Percentiles rank a stretch among this genome's conserved stretches.
Evolutionary conservation across 768 basidiomycete species (phyloP).

Genomic region (Rhodotorula toruloides): DNA sequence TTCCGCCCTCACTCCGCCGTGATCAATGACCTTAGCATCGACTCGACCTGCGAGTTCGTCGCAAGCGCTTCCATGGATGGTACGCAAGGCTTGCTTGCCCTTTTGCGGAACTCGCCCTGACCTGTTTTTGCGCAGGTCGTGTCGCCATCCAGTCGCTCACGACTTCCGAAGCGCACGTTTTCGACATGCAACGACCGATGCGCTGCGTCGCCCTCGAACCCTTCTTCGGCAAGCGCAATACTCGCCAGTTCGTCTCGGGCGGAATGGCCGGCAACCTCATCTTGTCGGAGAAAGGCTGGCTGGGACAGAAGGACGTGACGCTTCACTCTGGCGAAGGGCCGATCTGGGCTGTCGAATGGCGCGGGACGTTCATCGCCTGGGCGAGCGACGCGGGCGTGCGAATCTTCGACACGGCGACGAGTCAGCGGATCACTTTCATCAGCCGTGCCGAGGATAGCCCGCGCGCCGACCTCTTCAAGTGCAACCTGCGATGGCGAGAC

Average conservation of each 20-base stretch:
- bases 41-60: constrained; percentile 78
- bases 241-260: constrained; percentile 79
- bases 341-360: constrained; percentile 87
- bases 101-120: neutral
- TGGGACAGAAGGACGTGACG: constrained; percentile 84
- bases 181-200: constrained; percentile 88
- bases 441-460: constrained; percentile 77
- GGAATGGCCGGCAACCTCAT: constrained; percentile 82
- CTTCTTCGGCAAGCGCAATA: constrained; percentile 69
- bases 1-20: constrained; percentile 86
- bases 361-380: constrained; percentile 83
- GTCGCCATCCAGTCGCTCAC: constrained; percentile 78
- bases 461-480: constrained; percentile 90
- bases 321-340: constrained; percentile 78
- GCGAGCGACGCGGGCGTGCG: constrained; percentile 94
- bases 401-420: constrained; percentile 76
- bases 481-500: constrained; percentile 85
- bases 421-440: constrained; percentile 74
- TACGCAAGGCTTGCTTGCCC: constrained; percentile 47
- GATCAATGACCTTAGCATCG: constrained; percentile 76
- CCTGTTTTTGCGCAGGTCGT: constrained; percentile 59
- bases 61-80: constrained; percentile 92
- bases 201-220: constrained; percentile 86
- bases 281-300: constrained; percentile 92
- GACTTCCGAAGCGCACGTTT: constrained; percentile 64